Conservation (phyloP, 257 asterid genomes). For the Rhazya stricta region DNA sequence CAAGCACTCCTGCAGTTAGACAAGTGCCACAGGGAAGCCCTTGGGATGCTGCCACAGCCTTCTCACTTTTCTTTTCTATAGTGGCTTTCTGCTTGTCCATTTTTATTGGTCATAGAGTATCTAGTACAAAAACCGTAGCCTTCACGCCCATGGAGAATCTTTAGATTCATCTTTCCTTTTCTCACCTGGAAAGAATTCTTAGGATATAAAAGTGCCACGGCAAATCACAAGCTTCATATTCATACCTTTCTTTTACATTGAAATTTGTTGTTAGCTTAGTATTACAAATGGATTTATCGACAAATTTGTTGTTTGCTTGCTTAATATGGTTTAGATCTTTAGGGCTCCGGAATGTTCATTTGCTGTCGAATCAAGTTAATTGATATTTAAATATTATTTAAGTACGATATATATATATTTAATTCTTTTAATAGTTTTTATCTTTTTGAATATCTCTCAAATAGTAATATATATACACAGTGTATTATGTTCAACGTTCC, state of each 20-base stretch:
- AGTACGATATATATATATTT: too few relatives aligned
- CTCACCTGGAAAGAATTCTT: background rate
- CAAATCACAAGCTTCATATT: background rate
- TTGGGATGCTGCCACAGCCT: slow-evolving; percentile 73
- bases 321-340: background rate
- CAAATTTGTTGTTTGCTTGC: background rate
- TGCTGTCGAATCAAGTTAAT: too few relatives aligned
- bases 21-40: slow-evolving; percentile 34
- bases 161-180: slow-evolving; percentile 19
- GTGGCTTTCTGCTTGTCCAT: slow-evolving; percentile 57
- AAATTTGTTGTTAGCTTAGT: background rate
- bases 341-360: background rate
- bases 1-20: slow-evolving; percentile 31
- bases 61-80: slow-evolving; percentile 59
- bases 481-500: too few relatives aligned
- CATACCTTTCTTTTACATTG: background rate
- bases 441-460: too few relatives aligned
- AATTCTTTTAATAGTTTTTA: too few relatives aligned
- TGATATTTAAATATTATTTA: too few relatives aligned
- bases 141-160: slow-evolving; percentile 55
- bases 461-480: too few relatives aligned
- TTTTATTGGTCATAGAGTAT: slow-evolving; percentile 54
- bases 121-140: slow-evolving; percentile 39
- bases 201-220: background rate
- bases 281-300: background rate